Percentiles rank a stretch among this genome's conserved stretches.
phyloP scores from a whole-genome alignment of 1,284 basidiomycete genomes.

The Hemileccinum hortonii region DNA sequence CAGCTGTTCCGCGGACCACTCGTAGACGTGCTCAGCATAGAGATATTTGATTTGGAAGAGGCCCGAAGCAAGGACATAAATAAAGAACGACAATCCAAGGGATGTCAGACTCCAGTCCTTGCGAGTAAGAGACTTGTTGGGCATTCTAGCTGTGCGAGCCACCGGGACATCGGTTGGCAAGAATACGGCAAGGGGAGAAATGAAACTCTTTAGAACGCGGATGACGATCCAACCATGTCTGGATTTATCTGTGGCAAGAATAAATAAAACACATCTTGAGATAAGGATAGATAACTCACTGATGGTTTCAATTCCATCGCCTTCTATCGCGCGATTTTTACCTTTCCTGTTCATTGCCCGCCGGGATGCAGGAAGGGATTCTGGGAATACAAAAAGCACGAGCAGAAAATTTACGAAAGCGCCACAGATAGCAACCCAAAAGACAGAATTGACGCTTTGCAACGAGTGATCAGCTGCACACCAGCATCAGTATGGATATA shows the following conservation, averaged over 20 bases:
- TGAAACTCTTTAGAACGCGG: slow-evolving; percentile 33
- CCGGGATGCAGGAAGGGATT: slow-evolving; percentile 54
- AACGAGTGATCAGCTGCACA: slow-evolving; percentile 22
- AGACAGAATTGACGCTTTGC: slow-evolving; percentile 53
- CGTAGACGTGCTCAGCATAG: slow-evolving; percentile 55
- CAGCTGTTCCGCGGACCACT: slow-evolving; percentile 58
- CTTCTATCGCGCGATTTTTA: slow-evolving; percentile 33
- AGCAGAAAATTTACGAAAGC: slow-evolving; percentile 51
- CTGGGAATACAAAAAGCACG: slow-evolving; percentile 61
- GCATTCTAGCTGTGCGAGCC: slow-evolving; percentile 18
- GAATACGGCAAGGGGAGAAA: slow-evolving; percentile 57
- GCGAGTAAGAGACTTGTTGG: slow-evolving; percentile 18
- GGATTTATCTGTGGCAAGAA: slow-evolving; percentile 4
- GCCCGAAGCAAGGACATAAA: slow-evolving; percentile 50
- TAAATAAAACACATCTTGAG: neutral
- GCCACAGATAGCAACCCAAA: slow-evolving; percentile 54
- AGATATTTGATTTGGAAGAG: slow-evolving; percentile 61
- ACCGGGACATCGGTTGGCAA: slow-evolving; percentile 45
- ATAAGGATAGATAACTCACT: slow-evolving; percentile 9
- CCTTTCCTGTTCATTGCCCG: slow-evolving; percentile 35
- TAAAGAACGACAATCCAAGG: slow-evolving; percentile 48
- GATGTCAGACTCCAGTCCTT: slow-evolving; percentile 61
- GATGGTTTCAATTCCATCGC: slow-evolving; percentile 5
- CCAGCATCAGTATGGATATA: slow-evolving; percentile 6
- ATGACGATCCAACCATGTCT: slow-evolving; percentile 11